Evolutionary conservation across 192 early-diverging fungal genomes (phyloP), one percentile per base, ranked within the genome.

Genomic region (Radiomyces spectabilis): DNA sequence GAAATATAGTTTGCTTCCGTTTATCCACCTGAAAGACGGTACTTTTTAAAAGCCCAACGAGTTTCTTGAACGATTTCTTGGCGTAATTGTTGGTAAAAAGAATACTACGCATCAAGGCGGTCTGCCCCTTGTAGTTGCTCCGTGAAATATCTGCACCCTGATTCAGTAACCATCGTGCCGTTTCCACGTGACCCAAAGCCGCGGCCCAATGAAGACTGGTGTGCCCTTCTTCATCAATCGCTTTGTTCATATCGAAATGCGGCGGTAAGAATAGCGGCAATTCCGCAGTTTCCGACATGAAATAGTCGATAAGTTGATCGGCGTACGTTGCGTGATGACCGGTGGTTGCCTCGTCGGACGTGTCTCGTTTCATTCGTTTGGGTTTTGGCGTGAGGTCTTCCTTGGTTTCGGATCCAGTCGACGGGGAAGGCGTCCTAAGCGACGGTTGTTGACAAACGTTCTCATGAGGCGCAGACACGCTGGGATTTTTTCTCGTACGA

Each of bases 141-240:
- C 73, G 59, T 22, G 76, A 78, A 12, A 85, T 70, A 50, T 93
- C 80, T 7, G 88, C 87, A 0, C 88, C 89, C 35, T 79, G 82
- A 31, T 84, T 66, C 4, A 97, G 68, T 45, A 99, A 66, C 4
- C 91, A 63, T 16, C 78, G 69, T 13, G 94, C 77, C 7, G 96
- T 75, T 22, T 80, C 69, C 39, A 88, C 80, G 12, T 84, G 66
- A 0, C 86, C 97, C 55, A 97, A 82, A 6, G 94, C 93, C 2
- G 93, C 88, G 2, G 97, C 89, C 95, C 95, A 99, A 51, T 99
- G 97, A 7, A 97, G 71, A 1, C 89, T 76, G 0, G 92, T 91
- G 65, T 99, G 94, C 4, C 92, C 95, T 46, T 93, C 91, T 41
- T 99, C 95, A 52, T 99, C 97, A 40, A 99, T 92, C 16, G 86